A percentile compares a stretch with the other conserved stretches of the same genome.
Evolutionary conservation across 2,329 filamentous ascomycete species (phyloP).

Genomic region (Penicillium janthinellum): DNA sequence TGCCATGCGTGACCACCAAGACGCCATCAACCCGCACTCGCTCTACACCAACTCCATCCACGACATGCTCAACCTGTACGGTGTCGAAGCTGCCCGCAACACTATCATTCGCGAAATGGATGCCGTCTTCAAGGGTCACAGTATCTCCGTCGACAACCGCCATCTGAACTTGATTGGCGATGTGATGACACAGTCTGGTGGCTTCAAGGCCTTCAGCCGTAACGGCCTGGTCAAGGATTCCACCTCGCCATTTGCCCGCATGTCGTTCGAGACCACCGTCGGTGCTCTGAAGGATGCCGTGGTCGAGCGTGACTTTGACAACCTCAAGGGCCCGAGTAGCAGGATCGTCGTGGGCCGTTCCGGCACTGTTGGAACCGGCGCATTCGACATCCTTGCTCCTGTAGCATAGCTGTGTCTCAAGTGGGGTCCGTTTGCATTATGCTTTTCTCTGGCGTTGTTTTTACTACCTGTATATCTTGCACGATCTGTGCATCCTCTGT

Average conservation of each 20-base stretch:
- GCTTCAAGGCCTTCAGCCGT: constrained; percentile 88
- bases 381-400: constrained; percentile 78
- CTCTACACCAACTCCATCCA: constrained; percentile 93
- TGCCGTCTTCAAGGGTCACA: constrained; percentile 84
- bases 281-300: constrained; percentile 92
- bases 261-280: constrained; percentile 98
- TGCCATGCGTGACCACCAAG: constrained; percentile 85
- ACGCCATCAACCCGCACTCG: constrained; percentile 81
- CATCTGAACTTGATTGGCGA: constrained; percentile 96
- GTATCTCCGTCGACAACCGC: constrained; percentile 86
- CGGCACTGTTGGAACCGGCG: constrained; percentile 82
- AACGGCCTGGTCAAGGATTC: constrained; percentile 78
- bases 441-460: constrained; percentile 21
- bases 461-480: constrained; percentile 31
- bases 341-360: constrained; percentile 85
- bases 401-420: constrained; percentile 39
- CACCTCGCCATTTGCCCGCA: constrained; percentile 92
- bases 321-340: constrained; percentile 79
- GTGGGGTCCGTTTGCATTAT: constrained; percentile 11
- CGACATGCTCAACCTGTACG: constrained; percentile 80
- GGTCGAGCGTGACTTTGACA: constrained; percentile 85
- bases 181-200: constrained; percentile 93
- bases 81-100: constrained; percentile 86
- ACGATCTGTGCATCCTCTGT: constrained; percentile 20
- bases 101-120: constrained; percentile 86